phyloP scores from a whole-genome alignment of 257 asterid species.

The Scutellaria minor region DNA sequence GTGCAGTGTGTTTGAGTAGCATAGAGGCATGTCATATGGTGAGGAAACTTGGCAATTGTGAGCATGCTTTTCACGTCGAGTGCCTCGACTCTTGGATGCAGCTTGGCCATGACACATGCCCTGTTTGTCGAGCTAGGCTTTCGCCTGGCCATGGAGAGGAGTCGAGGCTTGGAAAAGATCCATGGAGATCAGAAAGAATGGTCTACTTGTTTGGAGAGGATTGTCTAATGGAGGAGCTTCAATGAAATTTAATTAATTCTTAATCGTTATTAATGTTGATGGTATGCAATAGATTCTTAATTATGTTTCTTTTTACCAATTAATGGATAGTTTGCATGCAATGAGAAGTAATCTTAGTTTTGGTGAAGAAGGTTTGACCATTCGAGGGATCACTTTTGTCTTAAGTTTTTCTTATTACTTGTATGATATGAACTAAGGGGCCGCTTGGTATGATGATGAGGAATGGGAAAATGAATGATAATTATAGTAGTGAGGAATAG shows the following conservation, averaged over 20 bases:
- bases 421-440: no score
- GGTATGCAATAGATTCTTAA: no score
- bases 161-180: conserved; percentile 30
- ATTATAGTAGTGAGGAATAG: no score
- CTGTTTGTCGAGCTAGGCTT: conserved; percentile 31
- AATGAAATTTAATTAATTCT: background rate
- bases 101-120: conserved; percentile 32
- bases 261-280: no score
- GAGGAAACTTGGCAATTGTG: conserved; percentile 36
- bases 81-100: conserved; percentile 41
- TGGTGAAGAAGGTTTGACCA: no score
- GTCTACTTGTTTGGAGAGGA: conserved; percentile 44
- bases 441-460: no score
- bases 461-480: no score
- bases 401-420: no score
- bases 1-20: conserved; percentile 38
- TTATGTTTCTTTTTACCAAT: no score
- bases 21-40: conserved; percentile 32
- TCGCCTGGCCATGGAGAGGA: conserved; percentile 12
- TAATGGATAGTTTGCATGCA: no score
- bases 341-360: no score
- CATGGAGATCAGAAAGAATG: conserved; percentile 44
- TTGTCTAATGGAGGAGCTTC: conserved; percentile 13
- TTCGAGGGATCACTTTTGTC: no score
- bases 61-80: conserved; percentile 36